Evolutionary conservation across 768 basidiomycete genomes (phyloP), one percentile per base, ranked within the genome.

Genomic region (Boletellus emodensis): DNA sequence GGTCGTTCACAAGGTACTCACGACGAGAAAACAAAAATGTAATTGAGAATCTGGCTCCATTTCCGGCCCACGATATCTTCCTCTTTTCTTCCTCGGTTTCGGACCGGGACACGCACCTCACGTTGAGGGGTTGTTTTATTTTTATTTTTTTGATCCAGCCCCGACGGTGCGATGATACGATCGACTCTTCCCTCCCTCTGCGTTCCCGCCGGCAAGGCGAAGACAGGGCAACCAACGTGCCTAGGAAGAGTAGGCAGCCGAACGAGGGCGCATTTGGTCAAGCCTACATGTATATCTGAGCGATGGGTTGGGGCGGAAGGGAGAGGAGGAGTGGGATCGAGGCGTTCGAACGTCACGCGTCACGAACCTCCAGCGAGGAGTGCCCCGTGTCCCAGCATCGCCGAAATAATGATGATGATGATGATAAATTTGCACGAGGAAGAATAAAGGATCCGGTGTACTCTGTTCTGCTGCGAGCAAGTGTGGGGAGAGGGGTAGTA

Each of bases 271-370:
- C 20, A 8, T 20, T 26, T 26, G 24, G 33, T 37, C 28, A 60
- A 48, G 34, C n/a, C 14, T 24, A 26, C 43, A 22, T 54, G 51
- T 48, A 52, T 52, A 53, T 53, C 40, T 40, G 53, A 52, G 59
- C 48, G 26, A 49, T 5, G 62, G 48, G 54, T 44, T 46, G 44
- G 30, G 30, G 8, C 30, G 30, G 30, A 10, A 30, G 9, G 30
- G 30, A 10, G 30, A 3, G 30, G 30, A 2, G 30, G 10, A 7
- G 30, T 2, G 8, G 30, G 8, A 30, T 20, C 20, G 20, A 3
- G 20, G 20, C 20, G 1, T 20, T 20, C 20, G 20, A 20, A 20
- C 20, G 20, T 20, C 20, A 20, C 20, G 24, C 24, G 24, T 26
- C 6, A 26, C 24, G 24, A 26, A 26, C 24, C 6, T 26, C 24